Base-by-base conservation (phyloP, 1,284 basidiomycete genomes). In the Rhodofomes roseus region DNA sequence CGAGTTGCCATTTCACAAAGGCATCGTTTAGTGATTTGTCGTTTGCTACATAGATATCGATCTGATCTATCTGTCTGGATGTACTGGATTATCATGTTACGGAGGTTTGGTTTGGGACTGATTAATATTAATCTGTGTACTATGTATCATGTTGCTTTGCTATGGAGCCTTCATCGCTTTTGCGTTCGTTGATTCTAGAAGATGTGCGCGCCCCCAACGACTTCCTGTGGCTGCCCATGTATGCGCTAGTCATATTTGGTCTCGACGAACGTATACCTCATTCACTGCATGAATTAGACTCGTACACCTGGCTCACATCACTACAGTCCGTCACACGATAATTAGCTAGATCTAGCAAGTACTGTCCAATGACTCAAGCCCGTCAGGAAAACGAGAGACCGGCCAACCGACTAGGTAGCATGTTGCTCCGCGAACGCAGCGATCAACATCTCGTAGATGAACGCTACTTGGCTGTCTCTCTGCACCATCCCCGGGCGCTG, bases 401-500 rank as follows among this genome's bases (percentile, higher is more conserved):
- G 12, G 14, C 9, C 7, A 16, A 16, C 16, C 46, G 37, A 18
- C 25, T 46, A 46, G 22, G 46, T 27, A 2, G 46, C 25, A 29
- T 48, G 40, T 29, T 29, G 29, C 44, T 50, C 51, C 16, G 40
- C 37, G 55, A 77, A 76, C 1, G 79, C 81, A 51, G 72, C 68
- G 4, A 73, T 67, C 55, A 92, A 72, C 36, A 85, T 74, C 61
- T 86, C 79, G 69, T 93, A 94, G 29, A 93, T 76, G 60, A 92
- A 76, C 2, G 77, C 50, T 3, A 85, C 73, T 71, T 95, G 92
- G 62, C 86, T 85, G 1, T 77, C 74, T 60, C 83, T 80, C 74
- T 95, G 86, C 23, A 93, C 89, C 92, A 95, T 95, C 36, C 85
- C 81, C 1, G 86, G 85, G 48, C 92, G 75, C 71, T 93, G 92